Base-by-base conservation (phyloP, 2,329 filamentous ascomycete genomes). In the Xylaria sp. region DNA sequence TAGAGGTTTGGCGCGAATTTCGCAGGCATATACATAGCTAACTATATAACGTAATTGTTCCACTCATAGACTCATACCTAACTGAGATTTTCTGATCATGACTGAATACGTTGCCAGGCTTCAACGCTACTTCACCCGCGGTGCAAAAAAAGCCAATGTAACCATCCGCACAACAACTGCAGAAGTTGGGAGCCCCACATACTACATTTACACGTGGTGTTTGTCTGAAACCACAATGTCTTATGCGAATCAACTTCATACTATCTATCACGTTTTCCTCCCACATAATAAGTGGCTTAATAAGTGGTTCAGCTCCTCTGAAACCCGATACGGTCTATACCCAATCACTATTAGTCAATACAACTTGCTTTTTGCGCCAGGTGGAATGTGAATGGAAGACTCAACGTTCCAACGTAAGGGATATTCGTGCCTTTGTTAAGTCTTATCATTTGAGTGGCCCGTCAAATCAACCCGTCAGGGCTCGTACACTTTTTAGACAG, bases 11-110 rank as follows among this genome's bases (percentile, higher is more conserved):
- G 42, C 62, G 56, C 57, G 53, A 61, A 59, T 56, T 59, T 65
- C 65, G 48, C 66, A 38, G 61, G 60, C 63, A 70, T 66, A 70
- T 72, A 67, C 68, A 67, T 66, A 64, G 23, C 23, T 69, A 36
- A 64, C 66, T 75, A 75, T 56, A 71, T 74, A 74, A 72, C 58
- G 56, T 76, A 75, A 74, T 76, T 67, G 69, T 63, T 73, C 67
- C 61, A 70, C 63, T 59, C 59, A 75, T 73, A 77, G 72, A 75
- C 64, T 71, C 66, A 56, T 66, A 53, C 63, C 66, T 58, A 66
- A 59, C 67, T 59, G 26, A 69, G 9, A 53, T 56, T 33, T 31
- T 46, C 20, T 13, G n/a, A n/a, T 46, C 3, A 57, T 46, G 23
- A 4, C 9, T 15, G 13, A 38, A 26, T 31, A 51, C 13, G 33